phyloP scores from a whole-genome alignment of 495 filamentous ascomycete species.

The Penicillium desertorum region DNA sequence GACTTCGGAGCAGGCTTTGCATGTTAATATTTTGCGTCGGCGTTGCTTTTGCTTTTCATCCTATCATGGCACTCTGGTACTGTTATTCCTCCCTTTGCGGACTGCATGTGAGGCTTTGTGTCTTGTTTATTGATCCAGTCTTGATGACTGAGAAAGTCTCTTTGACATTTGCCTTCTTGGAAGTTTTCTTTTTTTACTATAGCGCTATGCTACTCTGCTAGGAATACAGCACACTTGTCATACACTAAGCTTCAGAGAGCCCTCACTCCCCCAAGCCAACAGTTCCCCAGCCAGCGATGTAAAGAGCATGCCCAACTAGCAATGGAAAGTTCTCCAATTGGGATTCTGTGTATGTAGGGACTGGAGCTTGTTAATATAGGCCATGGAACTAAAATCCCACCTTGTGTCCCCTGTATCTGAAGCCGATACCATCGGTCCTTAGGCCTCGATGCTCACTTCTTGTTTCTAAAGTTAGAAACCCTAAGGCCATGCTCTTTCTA shows the following conservation, averaged over 20 bases:
- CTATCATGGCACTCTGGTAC: neutral
- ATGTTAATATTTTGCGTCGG: conserved; percentile 6
- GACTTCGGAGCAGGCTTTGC: neutral
- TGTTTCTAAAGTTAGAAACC: neutral
- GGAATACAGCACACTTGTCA: neutral
- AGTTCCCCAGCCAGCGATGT: conserved; percentile 22
- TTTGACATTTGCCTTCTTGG: neutral
- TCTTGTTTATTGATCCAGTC: conserved; percentile 3
- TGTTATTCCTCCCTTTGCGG: neutral
- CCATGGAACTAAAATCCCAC: neutral
- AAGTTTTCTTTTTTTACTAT: conserved; percentile 3
- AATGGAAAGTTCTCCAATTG: conserved; percentile 38
- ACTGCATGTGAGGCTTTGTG: conserved; percentile 5
- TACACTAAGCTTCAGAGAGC: neutral
- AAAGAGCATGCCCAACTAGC: conserved; percentile 24
- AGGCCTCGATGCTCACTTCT: neutral
- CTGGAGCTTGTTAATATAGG: neutral
- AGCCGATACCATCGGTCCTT: no score
- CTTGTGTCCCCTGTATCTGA: neutral
- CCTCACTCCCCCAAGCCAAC: neutral
- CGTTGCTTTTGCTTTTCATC: neutral
- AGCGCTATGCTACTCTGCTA: neutral
- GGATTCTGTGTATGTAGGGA: neutral
- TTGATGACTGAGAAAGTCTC: neutral
- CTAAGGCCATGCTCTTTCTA: neutral